Conservation (phyloP, 2,329 filamentous ascomycete genomes). For the Neofusicoccum ribis region DNA sequence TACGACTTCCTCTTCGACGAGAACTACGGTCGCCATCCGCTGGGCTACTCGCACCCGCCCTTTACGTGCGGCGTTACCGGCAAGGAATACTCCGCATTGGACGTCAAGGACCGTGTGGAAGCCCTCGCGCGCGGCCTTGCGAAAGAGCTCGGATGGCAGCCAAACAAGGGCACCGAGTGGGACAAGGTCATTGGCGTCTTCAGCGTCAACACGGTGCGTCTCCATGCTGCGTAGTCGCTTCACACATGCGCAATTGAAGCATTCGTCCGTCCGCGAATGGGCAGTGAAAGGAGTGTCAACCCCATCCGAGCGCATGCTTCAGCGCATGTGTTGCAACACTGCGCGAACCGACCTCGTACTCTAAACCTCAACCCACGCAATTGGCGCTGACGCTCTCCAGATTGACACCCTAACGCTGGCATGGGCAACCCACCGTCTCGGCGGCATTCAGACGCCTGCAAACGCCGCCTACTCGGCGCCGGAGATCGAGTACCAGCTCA, state of each 20-base stretch:
- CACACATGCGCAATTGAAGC: no score
- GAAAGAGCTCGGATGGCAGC: slow-evolving; percentile 69
- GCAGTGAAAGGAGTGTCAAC: no score
- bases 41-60: slow-evolving; percentile 65
- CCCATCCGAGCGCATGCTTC: no score
- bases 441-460: slow-evolving; percentile 72
- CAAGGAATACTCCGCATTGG: slow-evolving; percentile 61
- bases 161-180: slow-evolving; percentile 73
- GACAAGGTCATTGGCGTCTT: slow-evolving; percentile 78
- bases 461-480: slow-evolving; percentile 71
- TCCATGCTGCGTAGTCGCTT: no score
- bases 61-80: slow-evolving; percentile 78
- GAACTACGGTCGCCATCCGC: slow-evolving; percentile 64
- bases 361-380: neutral
- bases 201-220: slow-evolving; percentile 72
- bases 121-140: slow-evolving; percentile 67
- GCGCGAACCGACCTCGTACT: no score
- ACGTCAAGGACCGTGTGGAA: slow-evolving; percentile 67
- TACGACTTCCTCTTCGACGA: slow-evolving; percentile 77
- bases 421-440: slow-evolving; percentile 72
- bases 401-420: slow-evolving; percentile 73
- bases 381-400: slow-evolving; percentile 42
- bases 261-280: no score
- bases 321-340: neutral
- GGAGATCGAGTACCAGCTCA: slow-evolving; percentile 72